Evolutionary conservation across 2,329 filamentous ascomycete species (phyloP).

Genomic region (Colletotrichum trifolii): DNA sequence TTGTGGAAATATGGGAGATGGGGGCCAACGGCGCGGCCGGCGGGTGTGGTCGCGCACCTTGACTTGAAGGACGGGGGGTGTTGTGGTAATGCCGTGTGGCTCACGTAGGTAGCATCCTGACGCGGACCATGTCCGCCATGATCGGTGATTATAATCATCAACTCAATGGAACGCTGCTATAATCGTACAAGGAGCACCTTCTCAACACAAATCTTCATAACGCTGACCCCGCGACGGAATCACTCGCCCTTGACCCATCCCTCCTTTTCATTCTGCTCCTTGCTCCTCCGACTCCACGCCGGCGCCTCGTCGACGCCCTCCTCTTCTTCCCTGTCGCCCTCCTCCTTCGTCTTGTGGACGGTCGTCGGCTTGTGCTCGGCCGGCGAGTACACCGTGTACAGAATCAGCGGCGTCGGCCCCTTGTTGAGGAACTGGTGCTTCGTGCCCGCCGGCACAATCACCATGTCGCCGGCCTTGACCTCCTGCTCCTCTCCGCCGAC

Average conservation of each 20-base stretch:
- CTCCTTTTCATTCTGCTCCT: constrained; percentile 67
- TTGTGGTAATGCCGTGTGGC: constrained; percentile 11
- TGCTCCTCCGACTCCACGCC: constrained; percentile 66
- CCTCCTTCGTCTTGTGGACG: constrained; percentile 71
- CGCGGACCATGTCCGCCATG: background rate
- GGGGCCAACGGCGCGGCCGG: constrained; percentile 30
- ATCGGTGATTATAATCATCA: too few relatives aligned
- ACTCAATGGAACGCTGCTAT: too few relatives aligned
- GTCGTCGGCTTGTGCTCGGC: constrained; percentile 70
- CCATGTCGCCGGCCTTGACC: constrained; percentile 50
- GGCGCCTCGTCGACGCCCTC: constrained; percentile 70
- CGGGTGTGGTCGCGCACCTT: constrained; percentile 17
- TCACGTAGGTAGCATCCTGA: background rate
- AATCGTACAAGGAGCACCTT: too few relatives aligned
- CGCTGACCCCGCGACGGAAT: too few relatives aligned
- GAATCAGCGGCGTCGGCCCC: constrained; percentile 66
- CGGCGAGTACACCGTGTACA: constrained; percentile 72
- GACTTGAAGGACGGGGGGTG: constrained; percentile 1
- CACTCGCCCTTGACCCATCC: constrained; percentile 59
- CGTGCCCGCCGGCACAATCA: constrained; percentile 70
- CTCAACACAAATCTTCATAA: too few relatives aligned
- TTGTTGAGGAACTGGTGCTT: constrained; percentile 74
- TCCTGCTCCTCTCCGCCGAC: constrained; percentile 68
- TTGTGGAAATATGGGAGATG: constrained; percentile 48
- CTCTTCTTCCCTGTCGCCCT: constrained; percentile 72